Evolutionary conservation across 2,329 filamentous ascomycete genomes (phyloP).

Genomic region (Colletotrichum sp.): DNA sequence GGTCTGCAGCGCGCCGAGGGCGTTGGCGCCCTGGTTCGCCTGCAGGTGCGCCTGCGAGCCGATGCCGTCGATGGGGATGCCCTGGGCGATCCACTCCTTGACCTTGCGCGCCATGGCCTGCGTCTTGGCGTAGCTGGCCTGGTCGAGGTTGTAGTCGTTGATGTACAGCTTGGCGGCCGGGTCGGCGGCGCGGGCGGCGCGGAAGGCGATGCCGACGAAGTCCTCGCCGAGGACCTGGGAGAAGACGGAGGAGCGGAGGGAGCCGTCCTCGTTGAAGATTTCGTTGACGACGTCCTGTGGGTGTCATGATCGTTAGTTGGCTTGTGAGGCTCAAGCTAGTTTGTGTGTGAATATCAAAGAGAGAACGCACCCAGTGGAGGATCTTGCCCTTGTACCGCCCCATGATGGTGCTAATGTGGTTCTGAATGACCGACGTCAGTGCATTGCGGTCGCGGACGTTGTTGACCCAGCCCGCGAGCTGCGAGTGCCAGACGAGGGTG

Average conservation of each 20-base stretch:
- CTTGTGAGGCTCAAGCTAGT: not conserved
- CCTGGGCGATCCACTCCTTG: conserved; percentile 65
- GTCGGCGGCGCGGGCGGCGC: conserved; percentile 70
- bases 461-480: conserved; percentile 64
- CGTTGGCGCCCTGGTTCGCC: conserved; percentile 47
- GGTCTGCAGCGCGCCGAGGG: conserved; percentile 54
- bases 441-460: conserved; percentile 55
- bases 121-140: conserved; percentile 62
- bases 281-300: conserved; percentile 67
- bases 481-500: conserved; percentile 70
- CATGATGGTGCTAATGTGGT: conserved; percentile 64
- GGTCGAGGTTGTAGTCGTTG: conserved; percentile 76
- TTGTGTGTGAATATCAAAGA: not conserved
- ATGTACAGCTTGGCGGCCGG: conserved; percentile 75
- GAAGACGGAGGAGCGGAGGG: conserved; percentile 66
- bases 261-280: conserved; percentile 67
- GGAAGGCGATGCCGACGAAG: conserved; percentile 74
- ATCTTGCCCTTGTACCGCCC: conserved; percentile 68
- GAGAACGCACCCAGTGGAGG: conserved; percentile 50
- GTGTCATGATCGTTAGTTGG: not conserved
- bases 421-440: conserved; percentile 61
- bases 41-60: conserved; percentile 63
- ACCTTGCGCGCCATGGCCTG: conserved; percentile 62
- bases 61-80: conserved; percentile 70
- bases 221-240: conserved; percentile 71